Evolutionary conservation across 2,329 filamentous ascomycete genomes (phyloP), one percentile per base, ranked within the genome.

Genomic region (Colletotrichum liaoningense): DNA sequence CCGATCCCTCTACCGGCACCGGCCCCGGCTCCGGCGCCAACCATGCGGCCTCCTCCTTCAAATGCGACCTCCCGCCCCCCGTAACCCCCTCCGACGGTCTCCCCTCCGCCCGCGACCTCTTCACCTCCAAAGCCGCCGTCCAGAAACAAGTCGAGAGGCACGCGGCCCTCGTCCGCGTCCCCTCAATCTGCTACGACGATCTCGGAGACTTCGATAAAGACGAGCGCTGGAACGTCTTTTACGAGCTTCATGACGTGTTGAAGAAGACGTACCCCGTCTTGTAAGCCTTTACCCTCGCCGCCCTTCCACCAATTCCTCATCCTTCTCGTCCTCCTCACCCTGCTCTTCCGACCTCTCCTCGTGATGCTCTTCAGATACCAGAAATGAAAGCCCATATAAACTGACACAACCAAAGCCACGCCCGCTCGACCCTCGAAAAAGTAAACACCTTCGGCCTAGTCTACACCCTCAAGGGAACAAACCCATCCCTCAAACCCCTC

Each of bases 371-470:
- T 12, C 33, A 35, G 9, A 35, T 35, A 35, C 12, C 33, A 30
- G 30, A 30, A 30, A 9, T 9, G 8, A 30, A 30, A 30, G 30
- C 35, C 2, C 35, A 1, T 11, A 38, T 38, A 14, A 14, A 42
- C 35, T 42, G 2, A 42, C 35, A 42, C 5, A 42, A 16, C 5
- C 14, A 33, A 68, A 86, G 84, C 8, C 83, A 87, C 74, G 77
- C 83, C 49, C 80, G 82, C 30, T 84, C 85, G 69, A 79, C 77
- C 42, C 76, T 88, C 9, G 88, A 91, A 71, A 90, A 88, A 58
- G 83, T 93, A 69, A 93, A 93, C 77, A 90, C 86, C 0, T 87
- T 92, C 54, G 91, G 90, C 14, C 82, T 93, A 2, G 81, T 93
- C 33, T 92, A 88, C 79, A 92, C 90, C 0, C 84, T 92, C 73